These are phyloP conservation scores for Athelia psychrophila DNA, from an alignment of 1,284 basidiomycete genomes.

Conservation along the genomic window DNA sequence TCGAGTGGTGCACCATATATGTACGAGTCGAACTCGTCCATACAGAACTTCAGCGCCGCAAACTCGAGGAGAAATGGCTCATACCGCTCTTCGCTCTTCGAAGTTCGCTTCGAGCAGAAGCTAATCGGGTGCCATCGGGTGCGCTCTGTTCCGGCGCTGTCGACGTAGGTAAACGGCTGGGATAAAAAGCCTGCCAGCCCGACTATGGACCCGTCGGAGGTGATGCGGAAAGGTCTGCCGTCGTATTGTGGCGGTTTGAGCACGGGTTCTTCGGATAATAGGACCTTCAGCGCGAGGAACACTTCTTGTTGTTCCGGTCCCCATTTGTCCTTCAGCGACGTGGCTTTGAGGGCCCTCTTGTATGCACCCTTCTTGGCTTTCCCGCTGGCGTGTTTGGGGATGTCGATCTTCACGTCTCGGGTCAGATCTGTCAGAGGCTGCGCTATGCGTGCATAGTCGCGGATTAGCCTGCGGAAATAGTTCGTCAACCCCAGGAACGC, in stretches of 20 bases:
- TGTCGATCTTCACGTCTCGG: background rate
- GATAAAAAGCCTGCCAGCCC: background rate
- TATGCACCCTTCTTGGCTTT: background rate
- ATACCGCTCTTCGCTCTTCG: constrained; percentile 11
- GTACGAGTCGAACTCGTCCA: constrained; percentile 11
- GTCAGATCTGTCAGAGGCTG: background rate
- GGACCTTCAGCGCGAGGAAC: background rate
- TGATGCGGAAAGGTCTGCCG: background rate
- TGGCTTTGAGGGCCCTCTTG: background rate
- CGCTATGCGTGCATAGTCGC: constrained; percentile 10
- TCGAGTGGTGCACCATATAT: constrained; percentile 12
- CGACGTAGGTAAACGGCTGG: background rate
- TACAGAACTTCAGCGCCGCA: constrained; percentile 14
- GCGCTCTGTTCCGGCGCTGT: background rate
- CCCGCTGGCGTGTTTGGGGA: background rate
- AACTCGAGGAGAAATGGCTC: constrained; percentile 18
- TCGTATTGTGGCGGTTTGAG: background rate
- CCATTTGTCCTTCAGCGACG: background rate
- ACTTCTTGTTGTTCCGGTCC: background rate
- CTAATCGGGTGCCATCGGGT: constrained; percentile 8
- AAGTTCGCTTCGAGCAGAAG: constrained; percentile 14
- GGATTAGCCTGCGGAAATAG: too few relatives aligned
- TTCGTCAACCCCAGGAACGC: too few relatives aligned
- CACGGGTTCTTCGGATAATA: background rate
- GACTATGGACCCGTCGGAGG: background rate